phyloP scores from a whole-genome alignment of 495 filamentous ascomycete species.

The Penicillium chermesinum region DNA sequence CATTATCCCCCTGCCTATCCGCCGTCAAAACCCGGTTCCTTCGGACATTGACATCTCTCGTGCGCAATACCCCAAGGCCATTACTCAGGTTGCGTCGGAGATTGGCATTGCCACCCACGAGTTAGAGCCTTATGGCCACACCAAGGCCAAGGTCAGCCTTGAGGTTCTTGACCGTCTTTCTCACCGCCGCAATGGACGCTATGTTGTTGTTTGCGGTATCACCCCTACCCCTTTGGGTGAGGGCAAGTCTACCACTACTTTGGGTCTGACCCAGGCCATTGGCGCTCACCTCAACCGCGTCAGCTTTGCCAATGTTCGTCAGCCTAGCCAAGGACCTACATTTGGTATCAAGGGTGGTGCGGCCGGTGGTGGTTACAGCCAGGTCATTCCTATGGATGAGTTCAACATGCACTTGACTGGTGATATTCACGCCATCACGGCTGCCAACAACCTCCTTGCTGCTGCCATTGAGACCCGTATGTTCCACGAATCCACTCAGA shows the following conservation, averaged over 20 bases:
- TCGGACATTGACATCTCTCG: constrained; percentile 92
- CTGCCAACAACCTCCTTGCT: constrained; percentile 96
- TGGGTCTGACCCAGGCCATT: constrained; percentile 92
- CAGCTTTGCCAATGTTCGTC: constrained; percentile 91
- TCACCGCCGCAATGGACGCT: constrained; percentile 82
- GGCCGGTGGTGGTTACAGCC: constrained; percentile 94
- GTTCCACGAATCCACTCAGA: constrained; percentile 94
- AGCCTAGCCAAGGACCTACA: constrained; percentile 94
- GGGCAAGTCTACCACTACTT: constrained; percentile 97
- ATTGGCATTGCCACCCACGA: constrained; percentile 81
- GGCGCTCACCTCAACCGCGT: constrained; percentile 82
- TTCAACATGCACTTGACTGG: constrained; percentile 98
- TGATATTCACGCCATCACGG: constrained; percentile 95
- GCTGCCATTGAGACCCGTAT: constrained; percentile 97
- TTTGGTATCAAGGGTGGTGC: constrained; percentile 99
- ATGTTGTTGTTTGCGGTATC: constrained; percentile 89
- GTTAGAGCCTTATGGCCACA: constrained; percentile 87
- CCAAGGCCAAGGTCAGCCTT: constrained; percentile 92
- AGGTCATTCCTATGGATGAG: constrained; percentile 99
- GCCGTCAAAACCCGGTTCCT: constrained; percentile 70
- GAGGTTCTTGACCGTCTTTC: constrained; percentile 72
- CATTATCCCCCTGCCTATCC: constrained; percentile 73
- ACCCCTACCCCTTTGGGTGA: constrained; percentile 97
- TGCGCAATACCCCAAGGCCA: constrained; percentile 82
- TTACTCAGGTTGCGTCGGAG: constrained; percentile 78